Conservation (phyloP, 164 flowering plant genomes). For the Santalum album region DNA sequence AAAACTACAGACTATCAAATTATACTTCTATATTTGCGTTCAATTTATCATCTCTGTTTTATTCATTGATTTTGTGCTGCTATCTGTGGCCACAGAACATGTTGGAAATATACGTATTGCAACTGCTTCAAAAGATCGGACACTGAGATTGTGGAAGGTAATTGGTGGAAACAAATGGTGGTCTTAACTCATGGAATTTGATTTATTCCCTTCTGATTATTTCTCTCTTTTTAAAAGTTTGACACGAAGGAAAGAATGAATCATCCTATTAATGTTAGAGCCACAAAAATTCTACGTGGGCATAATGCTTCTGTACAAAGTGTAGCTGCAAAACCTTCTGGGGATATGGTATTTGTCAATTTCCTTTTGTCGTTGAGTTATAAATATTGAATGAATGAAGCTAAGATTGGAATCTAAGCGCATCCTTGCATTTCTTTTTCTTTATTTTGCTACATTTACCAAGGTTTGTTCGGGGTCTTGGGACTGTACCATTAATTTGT, state of each 20-base stretch:
- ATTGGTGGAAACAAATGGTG: conserved; percentile 1
- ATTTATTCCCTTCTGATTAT: conserved; percentile 2
- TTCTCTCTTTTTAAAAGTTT: conserved; percentile 28
- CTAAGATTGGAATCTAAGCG: neutral
- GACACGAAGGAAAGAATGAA: conserved; percentile 27
- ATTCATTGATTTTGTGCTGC: neutral
- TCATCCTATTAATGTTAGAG: conserved; percentile 33
- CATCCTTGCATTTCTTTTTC: conserved; percentile 1
- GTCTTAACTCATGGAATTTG: neutral
- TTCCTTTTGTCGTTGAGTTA: neutral
- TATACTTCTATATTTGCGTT: no score
- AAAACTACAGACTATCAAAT: no score
- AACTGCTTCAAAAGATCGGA: conserved; percentile 87
- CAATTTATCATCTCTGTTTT: neutral
- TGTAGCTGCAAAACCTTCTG: conserved; percentile 58
- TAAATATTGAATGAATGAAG: no score
- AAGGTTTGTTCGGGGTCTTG: conserved; percentile 89
- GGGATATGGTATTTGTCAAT: conserved; percentile 48
- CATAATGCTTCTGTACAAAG: conserved; percentile 71
- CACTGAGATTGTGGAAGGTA: conserved; percentile 93
- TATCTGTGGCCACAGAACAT: conserved; percentile 14
- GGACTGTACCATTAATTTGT: conserved; percentile 48
- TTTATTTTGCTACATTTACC: conserved; percentile 2
- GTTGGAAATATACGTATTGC: conserved; percentile 30
- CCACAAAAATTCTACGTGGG: conserved; percentile 63